Percentiles rank a stretch among this genome's conserved stretches.
Evolutionary conservation across 345 rosid genomes (phyloP).

Genomic region (Brassica rapa): DNA sequence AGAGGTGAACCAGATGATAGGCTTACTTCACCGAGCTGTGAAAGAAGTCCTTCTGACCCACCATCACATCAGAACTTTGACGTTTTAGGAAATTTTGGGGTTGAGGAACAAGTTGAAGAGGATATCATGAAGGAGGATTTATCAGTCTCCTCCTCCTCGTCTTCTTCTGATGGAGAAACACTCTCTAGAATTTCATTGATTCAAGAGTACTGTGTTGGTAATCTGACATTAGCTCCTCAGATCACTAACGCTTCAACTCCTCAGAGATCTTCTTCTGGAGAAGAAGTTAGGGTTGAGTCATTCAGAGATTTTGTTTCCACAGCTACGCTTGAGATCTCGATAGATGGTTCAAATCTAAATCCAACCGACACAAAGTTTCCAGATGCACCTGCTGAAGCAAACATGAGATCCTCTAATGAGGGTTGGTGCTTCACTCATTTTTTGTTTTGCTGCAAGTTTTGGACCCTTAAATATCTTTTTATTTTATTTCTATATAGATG

Average conservation of each 20-base stretch:
- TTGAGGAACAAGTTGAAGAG: conserved; percentile 35
- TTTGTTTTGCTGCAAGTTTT: background rate
- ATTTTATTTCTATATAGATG: conserved; percentile 41
- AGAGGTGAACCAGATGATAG: conserved; percentile 8
- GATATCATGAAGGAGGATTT: conserved; percentile 22
- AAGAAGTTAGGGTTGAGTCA: background rate
- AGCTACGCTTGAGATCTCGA: conserved; percentile 16
- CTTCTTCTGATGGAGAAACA: conserved; percentile 32
- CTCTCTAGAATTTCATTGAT: conserved; percentile 20
- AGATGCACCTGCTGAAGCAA: conserved; percentile 22
- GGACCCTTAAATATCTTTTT: background rate
- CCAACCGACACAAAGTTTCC: conserved; percentile 12
- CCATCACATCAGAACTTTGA: conserved; percentile 34
- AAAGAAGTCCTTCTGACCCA: conserved; percentile 28
- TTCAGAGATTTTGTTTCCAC: conserved; percentile 14
- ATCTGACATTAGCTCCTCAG: background rate
- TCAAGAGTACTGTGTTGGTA: conserved; percentile 23
- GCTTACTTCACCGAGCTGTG: conserved; percentile 1
- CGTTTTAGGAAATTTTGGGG: background rate
- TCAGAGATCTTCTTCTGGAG: background rate
- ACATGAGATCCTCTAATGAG: conserved; percentile 23
- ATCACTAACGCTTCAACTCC: background rate
- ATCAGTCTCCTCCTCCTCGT: conserved; percentile 20
- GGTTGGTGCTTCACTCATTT: conserved; percentile 45
- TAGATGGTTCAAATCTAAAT: conserved; percentile 6